These are phyloP conservation scores for Rhododendron molle DNA, from an alignment of 148 eudicot species.

Conservation along the genomic window DNA sequence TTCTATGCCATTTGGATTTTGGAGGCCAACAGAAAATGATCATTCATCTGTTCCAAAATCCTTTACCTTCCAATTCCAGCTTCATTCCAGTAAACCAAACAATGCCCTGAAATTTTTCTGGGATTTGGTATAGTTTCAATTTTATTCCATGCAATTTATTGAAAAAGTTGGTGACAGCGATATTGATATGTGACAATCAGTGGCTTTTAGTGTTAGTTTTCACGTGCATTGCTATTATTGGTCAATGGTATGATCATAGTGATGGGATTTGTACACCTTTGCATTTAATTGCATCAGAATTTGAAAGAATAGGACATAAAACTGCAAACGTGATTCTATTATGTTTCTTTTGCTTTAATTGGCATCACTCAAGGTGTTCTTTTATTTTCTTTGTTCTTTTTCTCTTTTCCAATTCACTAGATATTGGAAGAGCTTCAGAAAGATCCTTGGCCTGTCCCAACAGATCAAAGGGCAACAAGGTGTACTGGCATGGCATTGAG, in stretches of 20 bases:
- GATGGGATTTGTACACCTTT: not conserved
- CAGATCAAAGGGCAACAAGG: slow-evolving; percentile 86
- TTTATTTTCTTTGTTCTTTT: not conserved
- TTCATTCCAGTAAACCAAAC: not conserved
- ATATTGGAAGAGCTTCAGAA: slow-evolving; percentile 94
- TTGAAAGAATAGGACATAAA: not conserved
- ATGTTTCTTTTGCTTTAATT: slow-evolving; percentile 1
- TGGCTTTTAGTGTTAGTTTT: not conserved
- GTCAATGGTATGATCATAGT: not conserved
- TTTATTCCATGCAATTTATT: not conserved
- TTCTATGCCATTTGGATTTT: not conserved
- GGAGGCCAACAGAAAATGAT: not conserved
- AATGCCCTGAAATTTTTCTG: not conserved
- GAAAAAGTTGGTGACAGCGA: not conserved
- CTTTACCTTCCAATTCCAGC: not conserved
- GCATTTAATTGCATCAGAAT: not conserved
- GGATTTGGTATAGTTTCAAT: not conserved
- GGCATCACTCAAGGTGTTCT: not conserved
- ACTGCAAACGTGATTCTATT: not conserved
- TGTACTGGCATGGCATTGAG: slow-evolving; percentile 88
- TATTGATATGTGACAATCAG: not conserved
- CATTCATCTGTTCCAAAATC: not conserved
- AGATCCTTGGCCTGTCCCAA: slow-evolving; percentile 89
- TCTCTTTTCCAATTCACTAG: slow-evolving; percentile 25
- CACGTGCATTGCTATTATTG: not conserved